Base-by-base conservation (phyloP, 345 rosid species). In the Citrus mangshanensis region DNA sequence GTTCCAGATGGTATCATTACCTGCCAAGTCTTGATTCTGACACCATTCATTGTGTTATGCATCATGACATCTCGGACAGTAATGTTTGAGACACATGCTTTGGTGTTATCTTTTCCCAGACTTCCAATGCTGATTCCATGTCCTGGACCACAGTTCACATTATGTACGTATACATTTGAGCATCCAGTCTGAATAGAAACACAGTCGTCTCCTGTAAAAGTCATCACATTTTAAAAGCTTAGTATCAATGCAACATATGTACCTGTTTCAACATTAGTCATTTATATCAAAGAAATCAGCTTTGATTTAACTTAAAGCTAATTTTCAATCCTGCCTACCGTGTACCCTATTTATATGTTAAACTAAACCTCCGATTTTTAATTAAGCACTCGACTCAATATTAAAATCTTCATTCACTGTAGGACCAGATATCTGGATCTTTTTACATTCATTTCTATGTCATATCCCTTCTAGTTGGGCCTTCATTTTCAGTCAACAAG, bases 1-100 rank as follows among this genome's bases (percentile, higher is more conserved):
- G 68, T 56, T 62, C 55, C 51, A 55, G 77, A 28, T 79, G 55
- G 34, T 54, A 64, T 63, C 56, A 63, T 72, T 89, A 95, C 99
- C 98, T 96, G 98, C 99, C 99, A 94, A 4, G 98, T 96, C 92
- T 96, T 96, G 75, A 96, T 91, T 82, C 97, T 87, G 88, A 92
- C 97, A 72, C 97, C 98, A 19, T 86, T 93, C 98, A 92, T 91
- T 56, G 98, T 94, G 86, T 89, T 88, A 63, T 88, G 97, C 88
- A 96, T 91, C 35, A 85, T 79, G 51, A 96, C 87, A 80, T 96
- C 93, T 42, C 95, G 86, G 32, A 96, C 86, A 3, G 97, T 96
- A 84, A 96, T 89, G 83, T 94, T 93, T 6, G 99, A 91, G 76
- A 96, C 98, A 77, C 99, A 94, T n/a, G 98, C 97, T 85, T 91